phyloP scores from a whole-genome alignment of 1,284 basidiomycete species.

The Entoloma clypeatum region DNA sequence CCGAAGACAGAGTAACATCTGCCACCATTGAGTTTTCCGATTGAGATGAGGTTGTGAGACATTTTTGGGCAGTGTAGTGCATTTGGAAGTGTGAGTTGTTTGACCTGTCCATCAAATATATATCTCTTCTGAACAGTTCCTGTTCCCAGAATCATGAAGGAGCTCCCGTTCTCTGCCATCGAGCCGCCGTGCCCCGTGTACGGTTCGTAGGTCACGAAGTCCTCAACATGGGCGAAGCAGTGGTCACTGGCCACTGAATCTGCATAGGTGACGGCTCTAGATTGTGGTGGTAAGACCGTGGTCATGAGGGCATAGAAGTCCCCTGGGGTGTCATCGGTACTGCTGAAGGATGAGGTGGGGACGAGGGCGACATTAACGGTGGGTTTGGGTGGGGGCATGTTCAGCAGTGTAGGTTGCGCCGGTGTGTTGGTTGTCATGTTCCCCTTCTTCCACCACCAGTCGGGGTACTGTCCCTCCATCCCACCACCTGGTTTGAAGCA shows the following conservation, averaged over 20 bases:
- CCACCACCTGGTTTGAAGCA: constrained; percentile 4
- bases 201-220: neutral
- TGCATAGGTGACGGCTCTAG: constrained; percentile 6
- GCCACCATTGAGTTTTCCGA: constrained; percentile 8
- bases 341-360: no score
- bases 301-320: no score
- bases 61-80: constrained; percentile 14
- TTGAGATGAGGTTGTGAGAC: constrained; percentile 13
- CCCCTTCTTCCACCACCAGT: neutral
- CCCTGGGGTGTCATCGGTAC: no score
- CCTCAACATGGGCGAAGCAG: constrained; percentile 2
- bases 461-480: constrained; percentile 6
- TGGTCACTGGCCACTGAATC: constrained; percentile 13
- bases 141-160: neutral
- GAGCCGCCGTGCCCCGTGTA: neutral
- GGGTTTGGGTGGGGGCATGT: neutral
- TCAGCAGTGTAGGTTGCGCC: neutral
- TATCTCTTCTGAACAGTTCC: neutral
- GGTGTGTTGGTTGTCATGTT: neutral
- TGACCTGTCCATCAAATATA: constrained; percentile 2
- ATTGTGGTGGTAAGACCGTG: no score
- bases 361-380: neutral
- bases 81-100: constrained; percentile 12
- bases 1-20: constrained; percentile 11
- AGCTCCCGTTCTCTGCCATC: no score